Evolutionary conservation across 2,329 filamentous ascomycete genomes (phyloP).

Genomic region (Fusarium ambrosium): DNA sequence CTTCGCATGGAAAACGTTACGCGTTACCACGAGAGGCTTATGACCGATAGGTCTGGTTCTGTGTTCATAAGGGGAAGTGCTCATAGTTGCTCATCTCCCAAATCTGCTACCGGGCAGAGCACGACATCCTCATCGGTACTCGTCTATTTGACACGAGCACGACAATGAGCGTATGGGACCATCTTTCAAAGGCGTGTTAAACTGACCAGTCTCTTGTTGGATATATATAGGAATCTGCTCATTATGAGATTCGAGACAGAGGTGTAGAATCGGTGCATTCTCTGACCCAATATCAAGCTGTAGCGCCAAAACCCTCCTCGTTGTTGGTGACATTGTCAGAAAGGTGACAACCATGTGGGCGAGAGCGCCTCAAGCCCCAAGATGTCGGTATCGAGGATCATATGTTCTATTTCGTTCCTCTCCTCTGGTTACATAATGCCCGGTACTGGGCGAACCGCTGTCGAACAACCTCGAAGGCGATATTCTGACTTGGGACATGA

Average conservation of each 20-base stretch:
- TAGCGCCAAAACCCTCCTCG: no score
- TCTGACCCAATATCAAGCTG: background rate
- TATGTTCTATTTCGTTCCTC: no score
- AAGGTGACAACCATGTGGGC: background rate
- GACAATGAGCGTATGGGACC: background rate
- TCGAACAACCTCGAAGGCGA: no score
- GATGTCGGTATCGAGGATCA: rapidly evolving
- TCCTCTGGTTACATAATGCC: background rate
- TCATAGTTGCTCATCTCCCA: background rate
- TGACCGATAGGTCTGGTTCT: background rate
- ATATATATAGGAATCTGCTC: background rate
- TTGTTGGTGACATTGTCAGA: background rate
- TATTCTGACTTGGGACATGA: no score
- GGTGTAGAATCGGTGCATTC: background rate
- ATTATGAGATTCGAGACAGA: background rate
- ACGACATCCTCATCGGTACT: background rate
- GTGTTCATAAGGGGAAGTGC: background rate
- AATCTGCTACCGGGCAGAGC: no score
- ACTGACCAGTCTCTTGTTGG: background rate
- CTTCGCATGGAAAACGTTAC: background rate
- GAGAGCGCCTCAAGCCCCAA: background rate
- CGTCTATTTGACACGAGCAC: background rate
- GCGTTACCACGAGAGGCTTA: background rate
- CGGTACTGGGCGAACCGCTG: background rate
- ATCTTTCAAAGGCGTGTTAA: background rate